Evolutionary conservation across 2,329 filamentous ascomycete genomes (phyloP), one percentile per base, ranked within the genome.

Genomic region (Paraphoma chrysanthemicola): DNA sequence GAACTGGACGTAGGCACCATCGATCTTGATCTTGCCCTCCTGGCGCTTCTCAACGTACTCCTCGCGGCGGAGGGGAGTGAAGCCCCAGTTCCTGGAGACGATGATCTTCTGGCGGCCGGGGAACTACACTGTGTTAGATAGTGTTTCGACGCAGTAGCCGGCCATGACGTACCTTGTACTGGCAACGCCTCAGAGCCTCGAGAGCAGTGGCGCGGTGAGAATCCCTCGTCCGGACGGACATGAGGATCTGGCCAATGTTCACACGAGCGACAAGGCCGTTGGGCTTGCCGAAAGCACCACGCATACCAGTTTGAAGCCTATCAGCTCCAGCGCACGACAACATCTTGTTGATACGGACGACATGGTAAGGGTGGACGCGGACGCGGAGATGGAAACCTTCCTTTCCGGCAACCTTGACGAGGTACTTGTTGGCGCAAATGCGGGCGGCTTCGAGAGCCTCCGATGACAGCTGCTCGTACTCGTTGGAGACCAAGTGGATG

Each of bases 301-400:
- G 94, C 95, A 99, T 99, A 88, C 95, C 95, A 75, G 95, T 99
- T 86, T 99, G 95, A 83, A 99, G 88, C 90, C 95, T 93, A 98
- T 99, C 95, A 90, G 95, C 95, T 88, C 95, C 95, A 79, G 95
- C 95, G 84, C 95, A 99, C 80, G 95, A 98, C 92, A 99, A 94
- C 95, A 99, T 99, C 91, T 99, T 99, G 93, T 99, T 99, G 93
- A 99, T 99, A 85, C 95, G 95, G 88, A 99, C 91, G 85, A 99
- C 95, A 88, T 99, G 95, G 92, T 92, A 99, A 72, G 95, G 95
- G 88, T 99, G 95, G 79, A 93, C 93, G 80, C 95, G 86, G 77
- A 89, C 85, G 69, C 87, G 86, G 65, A 89, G 79, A 80, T 89
- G 87, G 86, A 89, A 89, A 80, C 85, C 84, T 85, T 89, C 87